Evolutionary conservation across 192 early-diverging fungal species (phyloP), one percentile per base, ranked within the genome.

Genomic region (Coemansia sp.): DNA sequence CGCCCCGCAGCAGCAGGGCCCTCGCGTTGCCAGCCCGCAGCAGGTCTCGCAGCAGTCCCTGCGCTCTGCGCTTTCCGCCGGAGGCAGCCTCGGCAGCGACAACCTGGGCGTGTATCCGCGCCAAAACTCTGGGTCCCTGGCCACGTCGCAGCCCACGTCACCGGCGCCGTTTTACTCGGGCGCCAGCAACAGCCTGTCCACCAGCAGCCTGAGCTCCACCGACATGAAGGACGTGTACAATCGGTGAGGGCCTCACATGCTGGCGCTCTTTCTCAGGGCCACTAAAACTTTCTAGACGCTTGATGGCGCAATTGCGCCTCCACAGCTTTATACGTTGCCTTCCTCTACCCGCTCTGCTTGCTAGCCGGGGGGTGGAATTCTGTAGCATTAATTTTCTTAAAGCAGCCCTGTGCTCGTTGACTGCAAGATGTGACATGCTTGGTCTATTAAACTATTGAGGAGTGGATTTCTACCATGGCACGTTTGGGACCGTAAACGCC

Each of bases 201-300:
- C 52, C 28, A 76, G 66, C 47, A 76, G 67, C 26, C 55, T 76
- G 19, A 66, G 63, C 42, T 76, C 73, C 18, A 54, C 31, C 47
- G 73, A 76, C 16, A 68, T 75, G 62, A 76, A 62, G 47, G 73
- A 70, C 52, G 54, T 69, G 58, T 76, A 76, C 63, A 63, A 50
- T 41, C 72, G 72, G 44, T 75, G 53, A 50, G 44, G 4, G 18
- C 28, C 33, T 23, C 13, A 26, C 2, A 26, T 26, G 23, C 23
- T 4, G 23, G 4, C 23, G 23, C 23, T 26, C 23, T 26, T 26
- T 26, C n/a, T n/a, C n/a, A n/a, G 23, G 4, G 23, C 23, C 23
- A 26, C 23, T 4, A 26, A 26, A 26, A 26, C 23, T 4, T 4
- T 4, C 4, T 4, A 26, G n/a, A n/a, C n/a, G n/a, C 23, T 26